Evolutionary conservation across 805 yeast species (phyloP).

Genomic region (Kodamaea lidongshanica): DNA sequence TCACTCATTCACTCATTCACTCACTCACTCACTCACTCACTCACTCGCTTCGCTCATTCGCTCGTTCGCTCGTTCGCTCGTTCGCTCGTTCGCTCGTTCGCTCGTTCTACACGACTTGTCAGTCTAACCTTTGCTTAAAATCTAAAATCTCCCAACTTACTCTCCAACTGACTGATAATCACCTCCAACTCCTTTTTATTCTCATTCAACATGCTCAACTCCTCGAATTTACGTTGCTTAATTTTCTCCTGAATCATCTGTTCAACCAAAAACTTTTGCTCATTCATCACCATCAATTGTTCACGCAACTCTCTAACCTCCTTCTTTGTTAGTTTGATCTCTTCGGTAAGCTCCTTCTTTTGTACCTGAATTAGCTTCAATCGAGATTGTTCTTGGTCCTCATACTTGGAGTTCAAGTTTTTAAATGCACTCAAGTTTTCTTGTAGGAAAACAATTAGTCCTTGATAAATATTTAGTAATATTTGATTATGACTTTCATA

Average conservation of each 20-base stretch:
- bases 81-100: no score
- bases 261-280: conserved; percentile 69
- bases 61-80: no score
- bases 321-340: conserved; percentile 37
- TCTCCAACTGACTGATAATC: conserved; percentile 43
- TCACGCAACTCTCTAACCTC: conserved; percentile 60
- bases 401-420: conserved; percentile 45
- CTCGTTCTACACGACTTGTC: no score
- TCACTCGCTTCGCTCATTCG: no score
- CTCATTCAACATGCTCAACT: conserved; percentile 51
- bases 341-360: conserved; percentile 4
- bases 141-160: conserved; percentile 49
- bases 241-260: conserved; percentile 58
- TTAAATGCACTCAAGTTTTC: conserved; percentile 60
- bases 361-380: conserved; percentile 9
- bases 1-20: no score
- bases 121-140: no score
- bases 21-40: no score
- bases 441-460: conserved; percentile 58
- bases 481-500: conserved; percentile 16
- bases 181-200: conserved; percentile 52
- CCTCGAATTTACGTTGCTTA: conserved; percentile 70
- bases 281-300: conserved; percentile 78
- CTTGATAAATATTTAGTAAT: conserved; percentile 49
- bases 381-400: conserved; percentile 22